Base-by-base conservation (phyloP, 2,329 filamentous ascomycete genomes). In the Aspergillus brunneoviolaceus region DNA sequence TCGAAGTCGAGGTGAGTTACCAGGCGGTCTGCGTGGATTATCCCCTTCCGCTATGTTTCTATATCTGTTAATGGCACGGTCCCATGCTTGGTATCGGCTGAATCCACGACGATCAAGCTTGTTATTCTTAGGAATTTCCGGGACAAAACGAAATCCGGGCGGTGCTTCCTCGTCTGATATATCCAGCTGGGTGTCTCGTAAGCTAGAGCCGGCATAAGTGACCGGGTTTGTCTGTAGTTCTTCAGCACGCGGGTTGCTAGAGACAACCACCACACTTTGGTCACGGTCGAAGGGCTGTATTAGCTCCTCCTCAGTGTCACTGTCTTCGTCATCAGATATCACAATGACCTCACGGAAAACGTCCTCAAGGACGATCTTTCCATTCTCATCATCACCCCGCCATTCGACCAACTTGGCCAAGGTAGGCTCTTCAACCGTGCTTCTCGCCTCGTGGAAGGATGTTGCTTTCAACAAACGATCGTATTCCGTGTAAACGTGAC, bases 301-400 rank as follows among this genome's bases (percentile, higher is more conserved):
- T 9, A 65, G 63, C 33, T 68, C 64, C 53, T 75, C 77, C 54
- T 78, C 77, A 27, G 71, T 71, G 49, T 79, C 77, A 55, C 76
- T 77, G 49, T 85, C 82, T 56, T 87, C 84, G 65, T 86, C 84
- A 67, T 87, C 84, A 56, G 85, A 85, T 58, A 88, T 83, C 56
- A 87, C 82, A 65, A 88, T 87, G 60, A 87, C 83, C 71, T 88
- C 86, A 53, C 84, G 82, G 56, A 88, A 84, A 31, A 86, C 83
- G 65, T 87, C 85, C 68, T 87, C 85, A 23, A 87, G 76, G 55
- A 84, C 83, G 49, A 77, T 76, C 54, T 77, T 77, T 69, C 70
- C 81, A 75, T 71, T 80, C 62, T 84, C 82, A 67, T 83, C 80
- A 70, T 87, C 84, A 51, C 85, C 86, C 60, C 85, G 80, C 86